A percentile compares a stretch with the other conserved stretches of the same genome.
Evolutionary conservation across 2,329 filamentous ascomycete genomes (phyloP).

Genomic region (Fusarium staphyleae): DNA sequence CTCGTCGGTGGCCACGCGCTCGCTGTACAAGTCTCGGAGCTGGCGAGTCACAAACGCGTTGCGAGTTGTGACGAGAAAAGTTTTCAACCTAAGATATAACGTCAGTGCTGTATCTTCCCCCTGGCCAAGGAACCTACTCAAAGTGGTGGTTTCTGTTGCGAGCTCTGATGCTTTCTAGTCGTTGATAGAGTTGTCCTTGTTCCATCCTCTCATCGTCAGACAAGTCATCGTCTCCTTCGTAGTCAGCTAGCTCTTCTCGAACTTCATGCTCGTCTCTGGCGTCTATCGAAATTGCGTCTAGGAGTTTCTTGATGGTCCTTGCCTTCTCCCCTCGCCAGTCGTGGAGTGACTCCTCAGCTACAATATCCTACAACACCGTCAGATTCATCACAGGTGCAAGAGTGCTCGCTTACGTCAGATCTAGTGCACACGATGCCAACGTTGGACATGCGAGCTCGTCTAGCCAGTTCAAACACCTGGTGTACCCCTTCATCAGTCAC

Average conservation of each 20-base stretch:
- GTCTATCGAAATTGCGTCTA: slow-evolving; percentile 14
- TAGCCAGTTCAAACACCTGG: slow-evolving; percentile 51
- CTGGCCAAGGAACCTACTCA: slow-evolving; percentile 35
- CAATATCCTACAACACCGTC: slow-evolving; percentile 37
- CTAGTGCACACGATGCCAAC: slow-evolving; percentile 54
- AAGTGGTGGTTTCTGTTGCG: slow-evolving; percentile 28
- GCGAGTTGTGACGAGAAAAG: slow-evolving; percentile 48
- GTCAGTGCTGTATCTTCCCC: neutral
- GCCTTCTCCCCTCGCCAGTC: slow-evolving; percentile 43
- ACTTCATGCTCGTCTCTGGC: slow-evolving; percentile 11
- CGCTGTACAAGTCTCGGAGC: slow-evolving; percentile 43
- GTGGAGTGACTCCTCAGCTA: slow-evolving; percentile 43
- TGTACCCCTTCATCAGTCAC: slow-evolving; percentile 51
- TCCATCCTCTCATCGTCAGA: slow-evolving; percentile 13
- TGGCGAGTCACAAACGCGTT: slow-evolving; percentile 46
- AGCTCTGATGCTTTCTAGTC: neutral
- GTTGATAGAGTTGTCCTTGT: neutral
- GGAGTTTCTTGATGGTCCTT: slow-evolving; percentile 24
- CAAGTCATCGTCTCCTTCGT: slow-evolving; percentile 3
- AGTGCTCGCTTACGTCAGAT: slow-evolving; percentile 47
- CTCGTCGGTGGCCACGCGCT: slow-evolving; percentile 28
- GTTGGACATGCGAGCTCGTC: slow-evolving; percentile 47
- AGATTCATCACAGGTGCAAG: neutral
- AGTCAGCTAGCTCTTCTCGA: slow-evolving; percentile 23
- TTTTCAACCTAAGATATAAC: slow-evolving; percentile 38